These are phyloP conservation scores for Naegleria gruberi DNA, from an alignment of 208 protist species.

Conservation along the genomic window DNA sequence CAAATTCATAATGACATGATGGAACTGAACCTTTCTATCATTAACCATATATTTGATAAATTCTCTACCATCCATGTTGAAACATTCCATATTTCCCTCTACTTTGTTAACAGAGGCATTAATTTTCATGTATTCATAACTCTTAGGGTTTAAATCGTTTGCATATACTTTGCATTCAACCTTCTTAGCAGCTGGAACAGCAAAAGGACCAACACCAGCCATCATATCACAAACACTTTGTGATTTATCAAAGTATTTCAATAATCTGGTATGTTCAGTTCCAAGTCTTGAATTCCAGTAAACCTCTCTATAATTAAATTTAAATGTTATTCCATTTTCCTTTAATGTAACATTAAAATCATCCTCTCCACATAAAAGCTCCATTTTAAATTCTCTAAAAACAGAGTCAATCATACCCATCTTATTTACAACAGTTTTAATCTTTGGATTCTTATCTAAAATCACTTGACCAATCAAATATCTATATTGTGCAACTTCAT, in stretches of 20 bases:
- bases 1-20: conserved; percentile 85
- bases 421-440: conserved; percentile 94
- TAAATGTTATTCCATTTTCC: conserved; percentile 82
- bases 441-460: conserved; percentile 79
- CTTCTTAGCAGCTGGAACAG: conserved; percentile 77
- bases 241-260: conserved; percentile 55
- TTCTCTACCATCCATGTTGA: conserved; percentile 84
- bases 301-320: conserved; percentile 88
- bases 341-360: conserved; percentile 56
- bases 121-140: conserved; percentile 69
- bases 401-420: conserved; percentile 79
- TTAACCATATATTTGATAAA: conserved; percentile 72
- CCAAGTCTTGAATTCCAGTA: conserved; percentile 96
- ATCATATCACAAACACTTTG: conserved; percentile 49
- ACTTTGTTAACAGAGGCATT: conserved; percentile 82
- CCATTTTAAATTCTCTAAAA: conserved; percentile 92
- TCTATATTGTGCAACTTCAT: conserved; percentile 74
- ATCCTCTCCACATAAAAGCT: conserved; percentile 79
- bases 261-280: conserved; percentile 81
- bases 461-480: conserved; percentile 84
- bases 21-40: conserved; percentile 39
- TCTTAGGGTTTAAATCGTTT: conserved; percentile 93
- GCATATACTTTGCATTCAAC: conserved; percentile 69
- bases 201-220: conserved; percentile 85
- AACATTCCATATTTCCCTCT: conserved; percentile 47